Conservation (phyloP, 1,284 basidiomycete species). For the Ganoderma resinaceum region DNA sequence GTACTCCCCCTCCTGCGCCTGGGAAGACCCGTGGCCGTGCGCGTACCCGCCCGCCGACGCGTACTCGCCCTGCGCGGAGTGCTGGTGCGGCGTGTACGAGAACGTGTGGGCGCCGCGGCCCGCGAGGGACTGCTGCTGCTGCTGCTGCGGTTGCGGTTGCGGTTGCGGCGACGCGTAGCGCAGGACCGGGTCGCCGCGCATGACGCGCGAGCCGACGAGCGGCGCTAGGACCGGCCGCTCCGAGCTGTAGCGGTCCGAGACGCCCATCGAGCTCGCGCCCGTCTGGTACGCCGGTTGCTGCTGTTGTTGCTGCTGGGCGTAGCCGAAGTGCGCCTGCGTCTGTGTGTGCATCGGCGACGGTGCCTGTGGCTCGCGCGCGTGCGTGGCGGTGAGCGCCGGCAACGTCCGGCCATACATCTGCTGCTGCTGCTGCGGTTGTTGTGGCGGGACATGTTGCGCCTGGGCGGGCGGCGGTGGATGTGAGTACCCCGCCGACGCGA, state of each 20-base stretch:
- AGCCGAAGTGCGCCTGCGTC: constrained; percentile 20
- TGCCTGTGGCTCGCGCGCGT: constrained; percentile 19
- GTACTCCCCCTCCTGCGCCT: constrained; percentile 9
- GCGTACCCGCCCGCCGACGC: constrained; percentile 5
- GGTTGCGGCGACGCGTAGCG: constrained; percentile 23
- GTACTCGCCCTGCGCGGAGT: constrained; percentile 1
- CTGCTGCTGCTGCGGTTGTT: constrained; percentile 10
- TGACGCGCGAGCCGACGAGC: constrained; percentile 29
- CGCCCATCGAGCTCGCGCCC: constrained; percentile 8
- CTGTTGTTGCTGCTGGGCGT: constrained; percentile 15
- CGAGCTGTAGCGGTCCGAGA: constrained; percentile 17
- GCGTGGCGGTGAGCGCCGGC: constrained; percentile 19
- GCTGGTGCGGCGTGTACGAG: constrained; percentile 23
- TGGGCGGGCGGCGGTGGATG: constrained; percentile 26
- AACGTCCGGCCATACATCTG: constrained; percentile 22
- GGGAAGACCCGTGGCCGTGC: constrained; percentile 1
- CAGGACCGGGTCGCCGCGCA: constrained; percentile 19
- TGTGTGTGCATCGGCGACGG: constrained; percentile 11
- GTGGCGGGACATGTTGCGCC: constrained; percentile 3
- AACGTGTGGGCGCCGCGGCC: constrained; percentile 23
- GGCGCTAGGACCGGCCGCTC: constrained; percentile 35
- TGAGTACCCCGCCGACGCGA: constrained; percentile 25
- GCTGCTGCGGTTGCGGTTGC: constrained; percentile 1
- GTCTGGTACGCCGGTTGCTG: constrained; percentile 11
- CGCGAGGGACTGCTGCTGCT: constrained; percentile 14